Conservation (phyloP, 495 filamentous ascomycete species). For the Penicillium bialowiezense region DNA sequence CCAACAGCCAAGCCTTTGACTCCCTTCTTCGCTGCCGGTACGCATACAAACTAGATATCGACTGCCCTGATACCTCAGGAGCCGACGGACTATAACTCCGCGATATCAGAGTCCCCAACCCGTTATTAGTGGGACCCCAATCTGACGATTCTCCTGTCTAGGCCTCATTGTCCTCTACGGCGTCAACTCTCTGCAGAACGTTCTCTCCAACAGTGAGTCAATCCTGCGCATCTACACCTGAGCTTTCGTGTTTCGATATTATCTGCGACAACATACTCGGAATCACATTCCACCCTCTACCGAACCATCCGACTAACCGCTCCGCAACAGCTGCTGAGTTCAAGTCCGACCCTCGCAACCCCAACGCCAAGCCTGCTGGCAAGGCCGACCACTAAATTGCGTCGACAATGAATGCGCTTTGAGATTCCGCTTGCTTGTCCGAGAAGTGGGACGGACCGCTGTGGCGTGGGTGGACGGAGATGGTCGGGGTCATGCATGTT, state of each 20-base stretch:
- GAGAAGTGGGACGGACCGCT: slow-evolving; percentile 12
- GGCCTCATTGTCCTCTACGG: slow-evolving; percentile 83
- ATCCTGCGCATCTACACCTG: neutral
- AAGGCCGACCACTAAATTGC: slow-evolving; percentile 45
- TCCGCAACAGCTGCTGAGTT: slow-evolving; percentile 70
- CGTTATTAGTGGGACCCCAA: slow-evolving; percentile 10
- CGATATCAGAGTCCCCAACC: neutral
- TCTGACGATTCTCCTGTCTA: slow-evolving; percentile 42
- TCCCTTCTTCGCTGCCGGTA: slow-evolving; percentile 95
- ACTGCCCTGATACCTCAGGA: neutral
- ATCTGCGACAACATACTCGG: neutral
- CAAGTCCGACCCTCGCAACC: slow-evolving; percentile 96
- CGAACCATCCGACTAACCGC: slow-evolving; percentile 19
- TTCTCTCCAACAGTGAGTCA: slow-evolving; percentile 69
- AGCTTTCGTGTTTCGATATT: neutral
- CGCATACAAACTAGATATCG: slow-evolving; percentile 27
- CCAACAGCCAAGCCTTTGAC: slow-evolving; percentile 76
- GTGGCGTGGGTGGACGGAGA: slow-evolving; percentile 12
- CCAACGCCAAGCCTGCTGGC: slow-evolving; percentile 52
- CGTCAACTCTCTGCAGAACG: slow-evolving; percentile 71
- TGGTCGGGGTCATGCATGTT: slow-evolving; percentile 19
- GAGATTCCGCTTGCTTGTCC: slow-evolving; percentile 15
- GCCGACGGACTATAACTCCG: neutral
- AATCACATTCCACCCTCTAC: slow-evolving; percentile 1
- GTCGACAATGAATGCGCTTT: slow-evolving; percentile 13